These are phyloP conservation scores for Cyclospora cayetanensis DNA, from an alignment of 169 alveolate species.

Conservation along the genomic window DNA sequence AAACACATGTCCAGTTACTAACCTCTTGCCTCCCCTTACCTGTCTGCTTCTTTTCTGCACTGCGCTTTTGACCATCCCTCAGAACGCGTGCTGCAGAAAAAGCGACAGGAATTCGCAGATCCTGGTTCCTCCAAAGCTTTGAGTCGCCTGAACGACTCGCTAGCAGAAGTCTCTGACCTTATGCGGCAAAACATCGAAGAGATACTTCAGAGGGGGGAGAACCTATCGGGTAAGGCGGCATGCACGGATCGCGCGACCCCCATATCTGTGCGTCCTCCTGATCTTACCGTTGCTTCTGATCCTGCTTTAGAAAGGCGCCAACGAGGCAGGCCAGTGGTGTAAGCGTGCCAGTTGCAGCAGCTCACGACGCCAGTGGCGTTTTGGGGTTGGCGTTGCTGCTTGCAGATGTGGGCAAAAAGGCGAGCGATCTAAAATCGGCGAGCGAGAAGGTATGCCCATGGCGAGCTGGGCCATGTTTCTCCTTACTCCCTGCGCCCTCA, in stretches of 20 bases:
- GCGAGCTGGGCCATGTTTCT: too few species aligned
- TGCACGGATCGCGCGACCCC: not conserved
- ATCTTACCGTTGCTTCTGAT: too few species aligned
- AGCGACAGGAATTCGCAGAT: conserved; percentile 75
- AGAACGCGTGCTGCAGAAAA: conserved; percentile 80
- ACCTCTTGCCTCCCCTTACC: not conserved
- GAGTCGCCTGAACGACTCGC: conserved; percentile 73
- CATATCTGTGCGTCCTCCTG: too few species aligned
- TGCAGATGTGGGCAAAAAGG: conserved; percentile 61
- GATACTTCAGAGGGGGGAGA: conserved; percentile 76
- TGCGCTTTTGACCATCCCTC: not conserved
- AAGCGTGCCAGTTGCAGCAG: too few species aligned
- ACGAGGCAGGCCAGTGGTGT: too few species aligned
- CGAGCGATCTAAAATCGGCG: conserved; percentile 48
- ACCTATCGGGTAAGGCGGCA: conserved; percentile 66
- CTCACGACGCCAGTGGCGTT: too few species aligned
- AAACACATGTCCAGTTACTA: not conserved
- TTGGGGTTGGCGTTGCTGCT: too few species aligned
- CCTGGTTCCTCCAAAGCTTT: conserved; percentile 72
- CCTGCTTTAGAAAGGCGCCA: too few species aligned
- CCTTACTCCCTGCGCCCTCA: too few species aligned
- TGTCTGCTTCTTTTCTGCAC: not conserved
- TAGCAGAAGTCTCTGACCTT: conserved; percentile 73
- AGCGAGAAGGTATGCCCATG: conserved; percentile 36
- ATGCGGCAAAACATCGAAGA: conserved; percentile 80